A percentile compares a stretch with the other conserved stretches of the same genome.
Conservation (phyloP, 805 yeast genomes). For the Ogataea neopini region DNA sequence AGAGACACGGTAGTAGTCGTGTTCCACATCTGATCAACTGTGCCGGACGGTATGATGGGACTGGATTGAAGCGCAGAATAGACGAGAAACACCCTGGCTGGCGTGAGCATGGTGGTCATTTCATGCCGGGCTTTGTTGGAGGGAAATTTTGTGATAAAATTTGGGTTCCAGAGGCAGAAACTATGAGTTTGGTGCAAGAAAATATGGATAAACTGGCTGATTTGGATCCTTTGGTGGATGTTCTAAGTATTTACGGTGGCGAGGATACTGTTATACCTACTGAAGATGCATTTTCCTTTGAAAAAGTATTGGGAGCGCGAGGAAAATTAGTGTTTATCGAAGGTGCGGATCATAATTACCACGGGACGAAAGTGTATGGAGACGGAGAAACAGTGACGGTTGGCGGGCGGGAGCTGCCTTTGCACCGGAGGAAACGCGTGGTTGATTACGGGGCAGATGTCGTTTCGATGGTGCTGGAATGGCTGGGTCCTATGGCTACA, state of each 20-base stretch:
- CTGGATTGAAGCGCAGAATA: slow-evolving; percentile 45
- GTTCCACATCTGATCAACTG: slow-evolving; percentile 72
- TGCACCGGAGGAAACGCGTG: slow-evolving; percentile 34
- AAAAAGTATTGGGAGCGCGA: slow-evolving; percentile 57
- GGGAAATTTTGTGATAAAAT: slow-evolving; percentile 45
- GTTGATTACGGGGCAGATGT: slow-evolving; percentile 64
- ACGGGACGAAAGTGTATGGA: slow-evolving; percentile 48
- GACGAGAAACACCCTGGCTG: slow-evolving; percentile 36
- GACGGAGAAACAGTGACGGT: slow-evolving; percentile 23
- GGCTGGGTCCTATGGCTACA: slow-evolving; percentile 44
- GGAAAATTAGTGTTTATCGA: slow-evolving; percentile 59
- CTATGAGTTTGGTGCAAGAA: slow-evolving; percentile 48
- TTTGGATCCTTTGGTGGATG: slow-evolving; percentile 48
- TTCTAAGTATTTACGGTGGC: slow-evolving; percentile 71
- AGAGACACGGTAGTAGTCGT: slow-evolving; percentile 29
- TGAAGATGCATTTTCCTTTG: slow-evolving; percentile 59
- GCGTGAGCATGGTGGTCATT: slow-evolving; percentile 43
- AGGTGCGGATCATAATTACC: slow-evolving; percentile 81
- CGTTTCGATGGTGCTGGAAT: slow-evolving; percentile 48
- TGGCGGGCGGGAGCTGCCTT: slow-evolving; percentile 24
- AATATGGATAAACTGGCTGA: slow-evolving; percentile 44
- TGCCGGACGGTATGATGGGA: slow-evolving; percentile 66
- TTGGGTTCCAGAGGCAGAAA: slow-evolving; percentile 51
- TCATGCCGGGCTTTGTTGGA: slow-evolving; percentile 44
- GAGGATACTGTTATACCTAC: slow-evolving; percentile 66